These are phyloP conservation scores for Waitea zeae DNA, from an alignment of 1,284 basidiomycete genomes.

Conservation along the genomic window DNA sequence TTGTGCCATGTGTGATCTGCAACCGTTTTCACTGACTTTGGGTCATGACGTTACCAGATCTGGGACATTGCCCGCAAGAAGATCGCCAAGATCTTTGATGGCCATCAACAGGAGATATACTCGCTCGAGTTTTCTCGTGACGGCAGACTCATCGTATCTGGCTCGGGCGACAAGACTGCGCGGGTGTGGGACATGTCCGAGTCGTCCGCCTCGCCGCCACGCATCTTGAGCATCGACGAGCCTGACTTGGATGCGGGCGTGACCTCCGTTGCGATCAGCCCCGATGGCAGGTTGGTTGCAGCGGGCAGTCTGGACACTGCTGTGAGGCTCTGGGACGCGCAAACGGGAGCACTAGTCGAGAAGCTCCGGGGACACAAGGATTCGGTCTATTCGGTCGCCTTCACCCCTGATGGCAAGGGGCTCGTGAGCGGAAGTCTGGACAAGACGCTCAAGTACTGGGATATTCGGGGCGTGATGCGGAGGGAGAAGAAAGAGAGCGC, in stretches of 20 bases:
- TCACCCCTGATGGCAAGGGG: conserved; percentile 54
- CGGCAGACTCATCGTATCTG: conserved; percentile 63
- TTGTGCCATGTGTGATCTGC: too few relatives aligned
- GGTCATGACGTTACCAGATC: conserved; percentile 24
- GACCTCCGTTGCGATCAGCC: conserved; percentile 45
- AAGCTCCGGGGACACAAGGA: conserved; percentile 58
- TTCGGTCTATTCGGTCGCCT: conserved; percentile 62
- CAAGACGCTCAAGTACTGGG: conserved; percentile 64
- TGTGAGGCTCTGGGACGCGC: conserved; percentile 58
- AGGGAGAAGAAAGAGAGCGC: conserved; percentile 20
- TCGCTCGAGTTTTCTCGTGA: conserved; percentile 71
- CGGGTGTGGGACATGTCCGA: conserved; percentile 62
- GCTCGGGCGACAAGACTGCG: conserved; percentile 73
- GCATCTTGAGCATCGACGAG: conserved; percentile 18
- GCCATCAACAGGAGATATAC: conserved; percentile 81
- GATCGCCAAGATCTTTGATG: conserved; percentile 57
- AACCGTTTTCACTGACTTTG: conserved; percentile 9
- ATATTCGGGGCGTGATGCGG: conserved; percentile 18
- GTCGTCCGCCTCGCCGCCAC: not conserved
- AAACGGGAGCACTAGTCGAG: conserved; percentile 49
- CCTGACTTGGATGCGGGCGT: conserved; percentile 47
- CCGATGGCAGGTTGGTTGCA: conserved; percentile 51
- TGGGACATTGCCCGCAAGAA: conserved; percentile 69
- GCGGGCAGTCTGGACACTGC: conserved; percentile 61
- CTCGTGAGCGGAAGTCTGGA: conserved; percentile 59